Evolutionary conservation across 768 basidiomycete genomes (phyloP), one percentile per base, ranked within the genome.

Genomic region (Auricularia sp.): DNA sequence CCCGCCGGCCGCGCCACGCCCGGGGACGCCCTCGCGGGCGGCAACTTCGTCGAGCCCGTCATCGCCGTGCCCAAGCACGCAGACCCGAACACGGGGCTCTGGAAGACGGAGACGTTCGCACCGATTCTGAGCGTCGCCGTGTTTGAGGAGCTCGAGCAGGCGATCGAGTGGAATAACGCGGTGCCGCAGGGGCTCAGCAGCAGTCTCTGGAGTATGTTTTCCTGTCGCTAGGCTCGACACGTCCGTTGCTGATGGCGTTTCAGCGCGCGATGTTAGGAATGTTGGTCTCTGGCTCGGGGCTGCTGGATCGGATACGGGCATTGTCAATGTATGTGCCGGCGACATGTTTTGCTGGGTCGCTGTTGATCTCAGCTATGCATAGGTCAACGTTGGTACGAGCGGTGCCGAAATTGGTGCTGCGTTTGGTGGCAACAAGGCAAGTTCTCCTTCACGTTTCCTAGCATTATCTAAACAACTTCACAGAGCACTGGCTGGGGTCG

Each of bases 281-380:
- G 78, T 97, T 63, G 93, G 95, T 62, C 90, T 86, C 76, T 97
- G 94, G 92, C 87, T 96, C 68, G 93, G 94, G 13, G 89, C 94
- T 47, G 80, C 81, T 65, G 95, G 95, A 36, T 90, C 88, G 33
- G 96, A 98, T 74, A 80, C 89, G 47, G 96, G 96, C 6, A 97
- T 95, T 68, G 92, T 94, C 66, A 94, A 95, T 76, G 92, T 91
- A 73, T 72, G 85, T 79, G 39, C 5, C 16, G 54, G 10, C n/a
- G 11, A 63, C 61, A 42, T 7, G 1, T 10, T 39, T 24, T 3
- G 7, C 62, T 10, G 6, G 42, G 62, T 63, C 33, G n/a, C 63
- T 54, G 54, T 6, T 61, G 62, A 65, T 29, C 29, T 29, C 65
- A 54, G 61, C 61, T 14, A 62, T 65, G 64, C 63, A n/a, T 62